Evolutionary conservation across 257 asterid species (phyloP).

Genomic region (Jaltomata sinuosa): DNA sequence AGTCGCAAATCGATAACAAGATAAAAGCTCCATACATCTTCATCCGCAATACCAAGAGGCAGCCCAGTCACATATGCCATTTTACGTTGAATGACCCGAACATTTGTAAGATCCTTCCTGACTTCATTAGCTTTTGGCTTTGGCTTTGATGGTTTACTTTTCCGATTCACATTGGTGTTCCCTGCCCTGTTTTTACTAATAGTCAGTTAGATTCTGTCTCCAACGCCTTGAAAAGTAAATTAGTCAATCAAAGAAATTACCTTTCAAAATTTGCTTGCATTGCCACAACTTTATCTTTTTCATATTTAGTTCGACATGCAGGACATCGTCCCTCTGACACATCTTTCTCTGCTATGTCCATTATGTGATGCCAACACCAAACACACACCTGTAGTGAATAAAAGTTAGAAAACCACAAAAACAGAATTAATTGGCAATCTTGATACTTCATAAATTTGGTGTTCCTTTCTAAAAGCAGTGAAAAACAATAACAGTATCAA

Average conservation of each 20-base stretch:
- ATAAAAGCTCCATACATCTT: conserved; percentile 51
- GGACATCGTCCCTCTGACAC: conserved; percentile 88
- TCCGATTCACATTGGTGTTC: conserved; percentile 43
- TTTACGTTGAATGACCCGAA: conserved; percentile 90
- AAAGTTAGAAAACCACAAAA: not conserved
- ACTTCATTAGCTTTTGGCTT: conserved; percentile 74
- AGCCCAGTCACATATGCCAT: conserved; percentile 93
- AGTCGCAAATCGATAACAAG: not conserved
- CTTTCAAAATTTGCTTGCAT: conserved; percentile 71
- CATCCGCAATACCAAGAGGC: conserved; percentile 88
- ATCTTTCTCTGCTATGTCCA: conserved; percentile 93
- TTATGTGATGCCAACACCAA: conserved; percentile 98
- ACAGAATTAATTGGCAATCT: not conserved
- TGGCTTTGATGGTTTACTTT: conserved; percentile 65
- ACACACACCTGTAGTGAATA: conserved; percentile 57
- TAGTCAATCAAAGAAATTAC: conserved; percentile 22
- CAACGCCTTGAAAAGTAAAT: conserved; percentile 1
- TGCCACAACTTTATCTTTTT: conserved; percentile 79
- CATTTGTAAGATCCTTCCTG: conserved; percentile 70
- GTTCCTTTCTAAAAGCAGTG: not conserved
- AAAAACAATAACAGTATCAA: not conserved
- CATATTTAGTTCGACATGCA: conserved; percentile 76
- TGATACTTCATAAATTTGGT: not conserved
- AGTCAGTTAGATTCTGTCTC: not conserved
- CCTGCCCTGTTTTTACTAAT: conserved; percentile 32